Conservation (phyloP, 345 rosid genomes). For the Euphorbia peplus region DNA sequence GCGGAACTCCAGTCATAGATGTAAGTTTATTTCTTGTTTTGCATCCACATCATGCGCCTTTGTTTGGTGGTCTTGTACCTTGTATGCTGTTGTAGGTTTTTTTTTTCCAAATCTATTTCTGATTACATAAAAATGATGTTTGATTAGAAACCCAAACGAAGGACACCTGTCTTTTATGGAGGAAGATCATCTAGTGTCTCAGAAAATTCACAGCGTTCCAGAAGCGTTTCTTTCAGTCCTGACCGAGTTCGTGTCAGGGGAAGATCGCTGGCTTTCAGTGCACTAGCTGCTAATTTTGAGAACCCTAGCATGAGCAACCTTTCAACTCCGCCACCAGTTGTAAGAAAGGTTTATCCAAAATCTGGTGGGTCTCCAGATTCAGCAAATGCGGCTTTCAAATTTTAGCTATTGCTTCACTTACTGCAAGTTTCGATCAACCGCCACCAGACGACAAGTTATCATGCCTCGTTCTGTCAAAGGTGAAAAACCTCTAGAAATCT, state of each 20-base stretch:
- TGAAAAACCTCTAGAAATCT: no score
- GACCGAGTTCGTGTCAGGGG: constrained; percentile 98
- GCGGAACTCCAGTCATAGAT: constrained; percentile 58
- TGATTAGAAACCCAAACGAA: constrained; percentile 86
- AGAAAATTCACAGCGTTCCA: constrained; percentile 89
- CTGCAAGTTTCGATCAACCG: constrained; percentile 62
- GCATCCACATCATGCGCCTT: no score
- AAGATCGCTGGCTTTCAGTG: constrained; percentile 97
- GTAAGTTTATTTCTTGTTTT: constrained; percentile 52
- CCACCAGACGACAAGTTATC: constrained; percentile 58
- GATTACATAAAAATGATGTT: constrained; percentile 2
- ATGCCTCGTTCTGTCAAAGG: constrained; percentile 78
- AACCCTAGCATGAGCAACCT: constrained; percentile 73
- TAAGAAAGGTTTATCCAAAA: constrained; percentile 83
- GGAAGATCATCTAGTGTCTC: constrained; percentile 81
- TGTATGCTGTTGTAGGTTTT: neutral
- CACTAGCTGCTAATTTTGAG: constrained; percentile 94
- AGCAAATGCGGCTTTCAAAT: constrained; percentile 46
- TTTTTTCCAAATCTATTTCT: constrained; percentile 3
- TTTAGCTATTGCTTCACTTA: constrained; percentile 71
- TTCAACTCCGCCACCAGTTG: constrained; percentile 97
- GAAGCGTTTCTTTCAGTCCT: constrained; percentile 95
- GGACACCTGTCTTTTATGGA: constrained; percentile 67
- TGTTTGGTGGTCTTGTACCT: neutral
- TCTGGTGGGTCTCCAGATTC: constrained; percentile 78